Conservation (phyloP, 2,329 filamentous ascomycete species). For the Clathrospora elynae region DNA sequence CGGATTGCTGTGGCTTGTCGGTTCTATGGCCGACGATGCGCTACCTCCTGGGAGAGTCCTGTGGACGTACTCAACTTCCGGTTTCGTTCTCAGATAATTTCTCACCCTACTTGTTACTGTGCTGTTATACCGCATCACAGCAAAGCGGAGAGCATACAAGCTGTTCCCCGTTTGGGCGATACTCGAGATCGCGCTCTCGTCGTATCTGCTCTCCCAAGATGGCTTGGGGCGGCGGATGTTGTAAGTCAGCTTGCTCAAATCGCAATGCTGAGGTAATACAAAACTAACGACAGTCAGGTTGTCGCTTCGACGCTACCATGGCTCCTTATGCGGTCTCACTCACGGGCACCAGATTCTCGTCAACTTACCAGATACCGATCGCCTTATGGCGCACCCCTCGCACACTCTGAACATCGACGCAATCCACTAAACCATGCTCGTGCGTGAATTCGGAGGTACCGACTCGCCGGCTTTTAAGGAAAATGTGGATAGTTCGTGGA, state of each 20-base stretch:
- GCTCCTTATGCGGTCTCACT: too few relatives aligned
- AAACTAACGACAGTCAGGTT: not conserved
- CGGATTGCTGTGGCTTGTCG: too few relatives aligned
- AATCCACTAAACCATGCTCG: not conserved
- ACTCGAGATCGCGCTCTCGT: not conserved
- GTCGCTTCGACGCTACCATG: not conserved
- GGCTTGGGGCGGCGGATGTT: not conserved
- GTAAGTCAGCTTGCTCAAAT: too few relatives aligned
- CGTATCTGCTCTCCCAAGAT: not conserved
- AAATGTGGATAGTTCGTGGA: not conserved
- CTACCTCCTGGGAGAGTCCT: too few relatives aligned
- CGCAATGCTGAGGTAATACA: too few relatives aligned
- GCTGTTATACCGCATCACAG: too few relatives aligned
- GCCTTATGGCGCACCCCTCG: not conserved
- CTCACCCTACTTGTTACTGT: too few relatives aligned
- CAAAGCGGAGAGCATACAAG: not conserved
- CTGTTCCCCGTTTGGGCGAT: slow-evolving; percentile 1
- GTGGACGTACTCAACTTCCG: too few relatives aligned
- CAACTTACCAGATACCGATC: not conserved
- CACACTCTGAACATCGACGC: not conserved
- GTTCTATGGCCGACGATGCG: too few relatives aligned
- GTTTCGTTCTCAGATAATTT: too few relatives aligned
- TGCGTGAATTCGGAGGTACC: not conserved
- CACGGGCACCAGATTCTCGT: not conserved
- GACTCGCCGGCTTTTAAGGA: not conserved